Conservation (phyloP, 176 grass and related monocot species). For the Eleusine indica region DNA sequence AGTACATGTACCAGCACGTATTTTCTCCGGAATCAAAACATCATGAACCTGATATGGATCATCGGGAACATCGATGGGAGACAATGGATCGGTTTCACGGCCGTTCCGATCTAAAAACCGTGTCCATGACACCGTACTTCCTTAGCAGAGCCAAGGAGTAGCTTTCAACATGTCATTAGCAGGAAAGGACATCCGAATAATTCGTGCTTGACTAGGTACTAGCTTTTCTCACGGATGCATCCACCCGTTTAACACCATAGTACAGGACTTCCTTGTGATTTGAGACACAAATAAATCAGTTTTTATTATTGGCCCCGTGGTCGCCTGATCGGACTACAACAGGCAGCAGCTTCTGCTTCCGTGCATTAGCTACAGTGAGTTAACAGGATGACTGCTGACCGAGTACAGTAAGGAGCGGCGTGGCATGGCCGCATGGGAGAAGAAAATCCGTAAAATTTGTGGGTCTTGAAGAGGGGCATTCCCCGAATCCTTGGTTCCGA, state of each 20-base stretch:
- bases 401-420: neutral
- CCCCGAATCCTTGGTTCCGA: neutral
- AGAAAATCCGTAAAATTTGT: neutral
- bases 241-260: neutral
- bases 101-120: too few species aligned
- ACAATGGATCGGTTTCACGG: neutral
- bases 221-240: neutral
- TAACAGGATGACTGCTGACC: too few species aligned
- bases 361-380: too few species aligned
- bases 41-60: neutral
- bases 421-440: neutral
- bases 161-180: conserved; percentile 11
- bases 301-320: neutral
- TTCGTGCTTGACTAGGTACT: neutral
- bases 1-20: neutral
- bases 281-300: neutral
- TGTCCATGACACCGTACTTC: neutral
- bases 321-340: neutral
- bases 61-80: conserved; percentile 26
- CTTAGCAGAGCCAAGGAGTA: neutral
- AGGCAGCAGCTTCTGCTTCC: too few species aligned
- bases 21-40: neutral
- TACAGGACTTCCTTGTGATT: neutral
- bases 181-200: neutral
- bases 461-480: neutral